Evolutionary conservation across 371 early-diverging fungal species (phyloP), one percentile per base, ranked within the genome.

Genomic region (Haplosporangium sp.): DNA sequence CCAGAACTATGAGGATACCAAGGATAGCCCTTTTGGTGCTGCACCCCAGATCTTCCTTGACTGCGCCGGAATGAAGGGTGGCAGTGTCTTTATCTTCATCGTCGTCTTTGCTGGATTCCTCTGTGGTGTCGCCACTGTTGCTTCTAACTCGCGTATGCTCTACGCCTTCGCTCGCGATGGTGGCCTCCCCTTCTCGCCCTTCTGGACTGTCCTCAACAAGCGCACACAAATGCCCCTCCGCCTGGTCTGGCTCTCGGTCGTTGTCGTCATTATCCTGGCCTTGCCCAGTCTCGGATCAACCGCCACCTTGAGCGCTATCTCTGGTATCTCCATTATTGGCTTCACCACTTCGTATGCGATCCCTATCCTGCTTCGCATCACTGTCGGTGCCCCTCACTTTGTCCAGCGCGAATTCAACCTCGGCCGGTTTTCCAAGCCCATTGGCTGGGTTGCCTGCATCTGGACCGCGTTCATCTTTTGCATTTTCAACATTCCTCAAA

Each of bases 131-230:
- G 84, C 86, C 45, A 82, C 86, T 4, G 81, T 83, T 5, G 80
- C 87, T 2, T 84, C 90, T 53, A 88, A 86, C 67, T 89, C 90
- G 9, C 86, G 92, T 48, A 91, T 90, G 91, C 83, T 92, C 18
- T 93, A 91, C 66, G 92, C 92, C 8, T 91, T 93, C 83, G 88
- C 92, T 18, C 85, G 94, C 68, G 92, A 92, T 74, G 91, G 90
- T 20, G 92, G 84, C 72, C 81, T 23, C 73, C 89, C 52, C 16
- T 82, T 55, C 53, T 79, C 80, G 3, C 55, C 55, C 3, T 37
- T 21, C 38, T 67, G 85, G 53, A 69, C 67, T 14, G 69, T 69
- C 12, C 66, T 87, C 55, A 83, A 86, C 72, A 61, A 67, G 58
- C 50, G 64, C 74, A 69, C 71, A 40, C 82, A 40, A 81, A 86